Conservation (phyloP, 2,329 filamentous ascomycete species). For the Aspergillus sp. region DNA sequence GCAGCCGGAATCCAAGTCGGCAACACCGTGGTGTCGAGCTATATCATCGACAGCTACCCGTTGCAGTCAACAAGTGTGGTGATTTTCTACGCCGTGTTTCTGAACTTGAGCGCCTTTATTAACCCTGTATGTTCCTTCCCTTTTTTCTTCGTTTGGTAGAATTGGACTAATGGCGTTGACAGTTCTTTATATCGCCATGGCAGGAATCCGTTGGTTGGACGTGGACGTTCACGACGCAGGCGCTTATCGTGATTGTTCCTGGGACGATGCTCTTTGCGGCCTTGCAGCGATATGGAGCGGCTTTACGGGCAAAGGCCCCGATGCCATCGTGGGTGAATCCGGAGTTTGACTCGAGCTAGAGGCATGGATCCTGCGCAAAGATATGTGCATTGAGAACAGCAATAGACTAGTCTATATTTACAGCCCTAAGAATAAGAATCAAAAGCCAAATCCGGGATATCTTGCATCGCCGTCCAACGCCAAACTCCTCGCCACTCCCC, state of each 20-base stretch:
- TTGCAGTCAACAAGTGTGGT: slow-evolving; percentile 55
- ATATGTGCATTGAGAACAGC: not conserved
- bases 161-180: not conserved
- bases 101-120: slow-evolving; percentile 53
- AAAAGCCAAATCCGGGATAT: slow-evolving; percentile 2
- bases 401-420: not conserved
- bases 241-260: slow-evolving; percentile 45
- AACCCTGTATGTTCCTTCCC: slow-evolving; percentile 34
- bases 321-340: slow-evolving; percentile 50
- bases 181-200: slow-evolving; percentile 55
- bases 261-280: slow-evolving; percentile 39
- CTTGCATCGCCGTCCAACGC: slow-evolving; percentile 3
- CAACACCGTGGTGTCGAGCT: slow-evolving; percentile 54
- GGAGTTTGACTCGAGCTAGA: slow-evolving; percentile 31
- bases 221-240: slow-evolving; percentile 53
- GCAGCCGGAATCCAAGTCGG: slow-evolving; percentile 58
- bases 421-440: not conserved
- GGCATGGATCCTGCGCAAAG: not conserved
- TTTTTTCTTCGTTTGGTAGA: not conserved
- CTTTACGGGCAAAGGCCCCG: slow-evolving; percentile 37
- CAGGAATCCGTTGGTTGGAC: slow-evolving; percentile 47
- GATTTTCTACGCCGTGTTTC: slow-evolving; percentile 55
- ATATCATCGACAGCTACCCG: slow-evolving; percentile 58
- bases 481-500: not conserved
- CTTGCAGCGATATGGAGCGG: slow-evolving; percentile 43